Evolutionary conservation across 768 basidiomycete genomes (phyloP), one percentile per base, ranked within the genome.

Genomic region (Cyclocybe aegerita): DNA sequence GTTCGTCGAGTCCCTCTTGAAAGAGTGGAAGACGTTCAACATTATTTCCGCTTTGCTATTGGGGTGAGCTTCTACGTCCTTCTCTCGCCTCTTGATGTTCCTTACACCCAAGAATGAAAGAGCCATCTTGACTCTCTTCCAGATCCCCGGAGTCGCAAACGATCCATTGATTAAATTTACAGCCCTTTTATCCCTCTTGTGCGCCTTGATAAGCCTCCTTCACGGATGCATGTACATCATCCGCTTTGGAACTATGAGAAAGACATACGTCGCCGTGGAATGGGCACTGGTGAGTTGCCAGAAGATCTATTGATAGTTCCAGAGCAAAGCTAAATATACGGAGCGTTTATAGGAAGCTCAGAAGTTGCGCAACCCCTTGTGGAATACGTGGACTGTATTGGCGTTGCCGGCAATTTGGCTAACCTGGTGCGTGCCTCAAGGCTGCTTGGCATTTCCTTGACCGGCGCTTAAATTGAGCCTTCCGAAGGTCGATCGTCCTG

Each of bases 381-480:
- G 83, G 84, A 86, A 86, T 50, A 77, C 84, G 10, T 84, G 84
- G 82, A 77, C 85, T 0, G 54, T 86, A 12, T 67, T 86, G 23
- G 79, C 82, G 0, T 76, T 82, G 71, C 84, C 84, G 1, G 78
- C 74, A 0, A 57, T 81, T 12, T 86, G 82, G 82, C 75, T 85
- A 40, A 72, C 79, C 3, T 86, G 83, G 82, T 78, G 45, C 12
- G 65, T 41, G 4, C 23, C 23, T 0, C 23, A 23, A 23, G 5
- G 23, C 23, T 30, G 10, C 9, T 8, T 46, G 16, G 1, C 11
- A 34, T 40, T 49, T 30, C 11, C 9, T 17, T 35, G 1, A 33
- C 37, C 23, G n/a, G 29, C 14, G 12, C 29, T 31, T 31, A n/a
- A 14, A 23, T 3, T 34, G 7, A 11, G 8, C 4, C 31, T 35